Conservation (phyloP, 495 filamentous ascomycete species). For the Terfezia boudieri region DNA sequence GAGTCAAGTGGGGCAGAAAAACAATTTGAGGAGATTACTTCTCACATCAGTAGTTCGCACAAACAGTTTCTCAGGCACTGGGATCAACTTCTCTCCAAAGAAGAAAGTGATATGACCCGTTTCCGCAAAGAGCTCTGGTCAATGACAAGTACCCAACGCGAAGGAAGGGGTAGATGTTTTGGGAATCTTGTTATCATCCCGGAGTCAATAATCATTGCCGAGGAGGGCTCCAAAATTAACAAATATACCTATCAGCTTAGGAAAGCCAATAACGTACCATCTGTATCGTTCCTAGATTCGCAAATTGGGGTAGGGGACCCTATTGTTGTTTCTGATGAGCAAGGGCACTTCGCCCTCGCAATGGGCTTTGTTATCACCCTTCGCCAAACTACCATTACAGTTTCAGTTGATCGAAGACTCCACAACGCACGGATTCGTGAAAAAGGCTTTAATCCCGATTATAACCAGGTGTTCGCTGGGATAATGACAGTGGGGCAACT, state of each 20-base stretch:
- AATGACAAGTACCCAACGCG: slow-evolving; percentile 69
- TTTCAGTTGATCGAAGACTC: slow-evolving; percentile 69
- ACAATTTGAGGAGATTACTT: slow-evolving; percentile 52
- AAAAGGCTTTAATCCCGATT: slow-evolving; percentile 45
- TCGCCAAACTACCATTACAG: slow-evolving; percentile 47
- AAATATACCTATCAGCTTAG: slow-evolving; percentile 64
- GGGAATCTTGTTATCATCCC: slow-evolving; percentile 56
- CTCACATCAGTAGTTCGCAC: slow-evolving; percentile 49
- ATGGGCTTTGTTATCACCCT: slow-evolving; percentile 72
- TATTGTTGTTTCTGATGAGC: slow-evolving; percentile 87
- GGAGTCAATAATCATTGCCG: slow-evolving; percentile 43
- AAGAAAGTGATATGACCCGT: slow-evolving; percentile 69
- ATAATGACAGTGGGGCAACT: slow-evolving; percentile 64
- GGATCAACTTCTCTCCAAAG: slow-evolving; percentile 80
- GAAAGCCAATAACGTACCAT: slow-evolving; percentile 33
- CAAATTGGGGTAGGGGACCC: slow-evolving; percentile 79
- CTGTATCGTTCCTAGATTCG: slow-evolving; percentile 71
- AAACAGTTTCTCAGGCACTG: slow-evolving; percentile 76
- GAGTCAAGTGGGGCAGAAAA: slow-evolving; percentile 55
- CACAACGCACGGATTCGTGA: slow-evolving; percentile 62
- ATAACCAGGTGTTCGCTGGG: slow-evolving; percentile 68
- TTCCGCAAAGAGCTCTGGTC: slow-evolving; percentile 85
- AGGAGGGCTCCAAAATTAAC: slow-evolving; percentile 58
- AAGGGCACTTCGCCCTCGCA: slow-evolving; percentile 80
- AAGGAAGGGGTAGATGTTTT: slow-evolving; percentile 62